These are phyloP conservation scores for Lactarius quietus DNA, from an alignment of 768 basidiomycete species.

Conservation along the genomic window DNA sequence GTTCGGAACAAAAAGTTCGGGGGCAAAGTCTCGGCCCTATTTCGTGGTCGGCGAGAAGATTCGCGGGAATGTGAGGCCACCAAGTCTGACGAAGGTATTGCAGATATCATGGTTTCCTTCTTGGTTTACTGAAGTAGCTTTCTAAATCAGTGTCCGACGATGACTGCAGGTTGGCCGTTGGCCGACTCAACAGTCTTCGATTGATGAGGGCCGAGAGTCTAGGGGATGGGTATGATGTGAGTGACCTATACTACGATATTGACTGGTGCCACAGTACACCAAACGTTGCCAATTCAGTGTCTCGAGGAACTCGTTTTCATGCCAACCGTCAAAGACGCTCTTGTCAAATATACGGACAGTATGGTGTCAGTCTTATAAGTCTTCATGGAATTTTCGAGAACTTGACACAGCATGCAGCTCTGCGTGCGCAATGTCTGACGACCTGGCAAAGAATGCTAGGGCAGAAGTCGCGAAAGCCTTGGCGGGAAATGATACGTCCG, in stretches of 20 bases:
- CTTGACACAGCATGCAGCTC: not conserved
- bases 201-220: too few relatives aligned
- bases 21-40: too few relatives aligned
- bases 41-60: too few relatives aligned
- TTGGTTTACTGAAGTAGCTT: too few relatives aligned
- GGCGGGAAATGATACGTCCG: not conserved
- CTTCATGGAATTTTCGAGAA: not conserved
- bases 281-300: not conserved
- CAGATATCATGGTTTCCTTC: too few relatives aligned
- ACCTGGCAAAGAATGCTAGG: not conserved
- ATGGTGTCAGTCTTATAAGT: not conserved
- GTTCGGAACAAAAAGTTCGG: too few relatives aligned
- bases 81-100: too few relatives aligned
- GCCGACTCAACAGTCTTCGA: too few relatives aligned
- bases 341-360: not conserved
- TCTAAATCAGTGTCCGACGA: too few relatives aligned
- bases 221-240: not conserved
- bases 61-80: too few relatives aligned
- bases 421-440: fast-evolving
- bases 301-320: not conserved
- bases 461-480: not conserved
- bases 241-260: not conserved
- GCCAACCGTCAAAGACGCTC: not conserved
- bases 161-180: too few relatives aligned
- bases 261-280: not conserved